Evolutionary conservation across 768 basidiomycete genomes (phyloP).

Genomic region (Tylopilus cervinicoccineus): DNA sequence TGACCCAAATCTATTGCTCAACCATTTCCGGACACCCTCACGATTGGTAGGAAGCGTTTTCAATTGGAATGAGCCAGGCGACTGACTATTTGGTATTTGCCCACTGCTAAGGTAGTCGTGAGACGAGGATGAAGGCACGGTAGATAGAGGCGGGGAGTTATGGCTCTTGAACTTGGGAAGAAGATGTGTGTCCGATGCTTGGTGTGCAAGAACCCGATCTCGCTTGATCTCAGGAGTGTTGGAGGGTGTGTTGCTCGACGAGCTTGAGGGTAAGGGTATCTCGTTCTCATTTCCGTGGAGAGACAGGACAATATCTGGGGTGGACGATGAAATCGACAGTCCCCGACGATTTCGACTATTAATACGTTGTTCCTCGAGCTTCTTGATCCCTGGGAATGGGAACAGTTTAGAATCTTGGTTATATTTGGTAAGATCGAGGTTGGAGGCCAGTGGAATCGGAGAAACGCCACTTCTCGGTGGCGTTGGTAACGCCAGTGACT

Average conservation of each 20-base stretch:
- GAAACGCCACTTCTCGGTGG: constrained; percentile 59
- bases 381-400: constrained; percentile 85
- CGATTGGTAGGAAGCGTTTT: constrained; percentile 64
- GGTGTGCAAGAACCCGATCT: constrained; percentile 64
- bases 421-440: constrained; percentile 69
- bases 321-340: constrained; percentile 44
- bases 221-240: constrained; percentile 48
- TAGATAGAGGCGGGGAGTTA: constrained; percentile 39
- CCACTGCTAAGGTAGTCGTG: constrained; percentile 47
- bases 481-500: constrained; percentile 55
- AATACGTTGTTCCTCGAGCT: constrained; percentile 66
- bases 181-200: constrained; percentile 66
- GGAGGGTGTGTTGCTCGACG: constrained; percentile 48
- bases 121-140: constrained; percentile 44
- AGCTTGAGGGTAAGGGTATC: constrained; percentile 40
- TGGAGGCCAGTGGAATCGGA: constrained; percentile 73
- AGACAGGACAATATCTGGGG: constrained; percentile 44
- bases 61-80: constrained; percentile 35
- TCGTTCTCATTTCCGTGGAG: constrained; percentile 44
- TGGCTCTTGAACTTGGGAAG: constrained; percentile 46
- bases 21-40: constrained; percentile 79
- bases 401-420: constrained; percentile 69
- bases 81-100: constrained; percentile 27
- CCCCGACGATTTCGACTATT: constrained; percentile 52
- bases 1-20: constrained; percentile 55